Evolutionary conservation across 345 rosid genomes (phyloP).

Genomic region (Arabidopsis suecica): DNA sequence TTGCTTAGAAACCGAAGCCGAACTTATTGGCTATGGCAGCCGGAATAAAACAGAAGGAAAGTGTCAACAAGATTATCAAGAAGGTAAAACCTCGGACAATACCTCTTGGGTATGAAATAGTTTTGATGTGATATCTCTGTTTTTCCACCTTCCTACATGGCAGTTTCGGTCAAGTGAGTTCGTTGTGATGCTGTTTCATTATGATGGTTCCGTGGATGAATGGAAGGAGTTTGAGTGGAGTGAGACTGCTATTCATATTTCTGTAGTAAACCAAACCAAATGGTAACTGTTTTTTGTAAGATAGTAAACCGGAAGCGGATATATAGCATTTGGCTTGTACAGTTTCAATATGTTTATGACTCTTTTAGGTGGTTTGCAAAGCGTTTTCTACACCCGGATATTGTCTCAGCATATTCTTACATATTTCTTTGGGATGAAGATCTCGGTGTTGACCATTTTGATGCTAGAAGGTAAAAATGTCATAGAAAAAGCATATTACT

Average conservation of each 20-base stretch:
- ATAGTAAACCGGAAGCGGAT: background rate
- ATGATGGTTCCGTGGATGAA: conserved; percentile 70
- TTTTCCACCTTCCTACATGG: conserved; percentile 1
- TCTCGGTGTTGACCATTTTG: conserved; percentile 51
- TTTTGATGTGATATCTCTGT: conserved; percentile 11
- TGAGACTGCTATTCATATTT: conserved; percentile 63
- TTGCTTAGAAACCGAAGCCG: conserved; percentile 53
- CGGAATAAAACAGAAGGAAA: conserved; percentile 71
- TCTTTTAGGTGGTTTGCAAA: conserved; percentile 87
- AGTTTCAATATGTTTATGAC: background rate
- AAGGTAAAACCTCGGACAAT: conserved; percentile 54
- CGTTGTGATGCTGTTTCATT: conserved; percentile 78
- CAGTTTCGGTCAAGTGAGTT: conserved; percentile 72
- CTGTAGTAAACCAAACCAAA: conserved; percentile 79
- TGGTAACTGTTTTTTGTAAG: conserved; percentile 50
- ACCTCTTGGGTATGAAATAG: conserved; percentile 14
- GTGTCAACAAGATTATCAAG: conserved; percentile 67
- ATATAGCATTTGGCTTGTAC: background rate
- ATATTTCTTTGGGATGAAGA: conserved; percentile 59
- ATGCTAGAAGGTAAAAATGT: conserved; percentile 38
- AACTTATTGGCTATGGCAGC: conserved; percentile 77
- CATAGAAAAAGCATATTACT: no score
- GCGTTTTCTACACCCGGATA: conserved; percentile 66
- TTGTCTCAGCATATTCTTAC: conserved; percentile 47
- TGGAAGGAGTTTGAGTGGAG: conserved; percentile 80